Base-by-base conservation (phyloP, 192 early-diverging fungal genomes). In the Coemansia sp. region DNA sequence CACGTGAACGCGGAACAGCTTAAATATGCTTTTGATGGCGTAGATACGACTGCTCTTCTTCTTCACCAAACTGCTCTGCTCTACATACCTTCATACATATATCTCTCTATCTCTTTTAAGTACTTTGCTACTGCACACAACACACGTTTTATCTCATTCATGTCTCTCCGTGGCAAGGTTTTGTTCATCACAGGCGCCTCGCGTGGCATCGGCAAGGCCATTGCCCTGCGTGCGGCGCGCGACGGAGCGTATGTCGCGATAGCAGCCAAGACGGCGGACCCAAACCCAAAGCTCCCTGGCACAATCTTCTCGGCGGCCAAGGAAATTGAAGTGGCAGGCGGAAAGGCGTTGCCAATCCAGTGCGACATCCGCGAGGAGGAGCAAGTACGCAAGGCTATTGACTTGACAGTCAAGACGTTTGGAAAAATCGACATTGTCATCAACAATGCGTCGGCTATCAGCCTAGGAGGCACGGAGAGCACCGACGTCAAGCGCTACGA, bases 341-440 rank as follows among this genome's bases (percentile, higher is more conserved):
- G 92, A 67, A 85, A 86, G 51, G 92, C 90, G 7, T 84, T 95
- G 37, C 86, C 92, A 0, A 76, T 95, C 36, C 76, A 90, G 53
- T 95, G 94, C 80, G 92, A 95, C 66, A 93, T 95, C 74, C 89
- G 92, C 61, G 87, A 88, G 65, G 92, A 94, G 73, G 87, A 86
- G 34, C 88, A 91, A 65, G 89, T 95, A 53, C 58, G 86, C 66
- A 66, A 61, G 9, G 94, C 91, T 4, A 87, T 95, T 34, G 74
- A 87, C 8, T 66, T 88, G 72, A 88, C 90, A 1, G 90, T 89
- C 1, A 70, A 75, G 38, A 73, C 75, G 44, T 95, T 95, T 82
- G 91, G 91, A 11, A 87, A 89, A 31, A 88, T 95, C 65, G 93
- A 95, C 70, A 92, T 95, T 62, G 80, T 95, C 11, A 80, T 93